These are phyloP conservation scores for Penicillium nucicola DNA, from an alignment of 495 filamentous ascomycete genomes.

Conservation along the genomic window DNA sequence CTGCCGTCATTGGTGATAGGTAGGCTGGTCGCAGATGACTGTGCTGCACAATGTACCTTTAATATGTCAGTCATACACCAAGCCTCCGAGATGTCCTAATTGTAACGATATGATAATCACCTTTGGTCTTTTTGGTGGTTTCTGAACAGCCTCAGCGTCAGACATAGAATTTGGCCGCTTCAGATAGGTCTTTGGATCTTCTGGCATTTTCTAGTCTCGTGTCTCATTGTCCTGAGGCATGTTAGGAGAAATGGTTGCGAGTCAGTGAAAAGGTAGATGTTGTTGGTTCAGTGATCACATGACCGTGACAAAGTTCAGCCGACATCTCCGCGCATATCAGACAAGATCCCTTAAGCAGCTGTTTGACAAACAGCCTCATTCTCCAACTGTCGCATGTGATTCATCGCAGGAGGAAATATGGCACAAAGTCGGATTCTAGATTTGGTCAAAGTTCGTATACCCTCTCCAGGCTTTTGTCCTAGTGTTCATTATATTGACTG, in stretches of 20 bases:
- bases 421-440: conserved; percentile 70
- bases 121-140: neutral
- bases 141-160: neutral
- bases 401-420: conserved; percentile 46
- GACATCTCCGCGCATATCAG: neutral
- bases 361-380: neutral
- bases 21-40: neutral
- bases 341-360: neutral
- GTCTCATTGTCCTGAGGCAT: neutral
- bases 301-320: neutral
- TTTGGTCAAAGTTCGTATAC: conserved; percentile 65
- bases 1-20: neutral
- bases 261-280: neutral
- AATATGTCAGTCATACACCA: neutral
- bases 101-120: neutral
- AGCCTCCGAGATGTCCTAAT: neutral
- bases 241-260: neutral
- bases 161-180: neutral
- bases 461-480: neutral
- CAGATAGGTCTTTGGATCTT: neutral
- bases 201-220: neutral
- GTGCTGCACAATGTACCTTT: neutral
- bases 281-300: neutral
- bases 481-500: neutral
- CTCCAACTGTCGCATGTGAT: neutral